Evolutionary conservation across 2,329 filamentous ascomycete genomes (phyloP).

Genomic region (Aspergillus brasiliensis): DNA sequence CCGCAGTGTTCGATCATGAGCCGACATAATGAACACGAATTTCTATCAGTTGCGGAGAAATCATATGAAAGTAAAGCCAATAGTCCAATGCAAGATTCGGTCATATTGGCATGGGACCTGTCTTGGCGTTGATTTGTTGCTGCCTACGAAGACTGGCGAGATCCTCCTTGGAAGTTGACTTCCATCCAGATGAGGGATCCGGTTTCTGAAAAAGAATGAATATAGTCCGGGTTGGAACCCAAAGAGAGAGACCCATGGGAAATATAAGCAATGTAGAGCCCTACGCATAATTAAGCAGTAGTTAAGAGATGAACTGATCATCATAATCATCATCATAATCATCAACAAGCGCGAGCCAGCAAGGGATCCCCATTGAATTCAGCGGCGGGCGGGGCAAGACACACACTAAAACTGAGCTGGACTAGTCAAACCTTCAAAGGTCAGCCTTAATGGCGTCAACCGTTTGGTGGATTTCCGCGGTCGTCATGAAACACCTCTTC

Average conservation of each 20-base stretch:
- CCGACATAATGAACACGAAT: not conserved
- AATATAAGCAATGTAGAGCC: not conserved
- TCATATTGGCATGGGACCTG: not conserved
- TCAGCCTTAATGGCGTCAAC: constrained; percentile 1
- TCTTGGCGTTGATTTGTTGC: constrained; percentile 7
- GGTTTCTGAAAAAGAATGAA: not conserved
- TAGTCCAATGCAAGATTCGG: not conserved
- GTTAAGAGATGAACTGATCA: not conserved
- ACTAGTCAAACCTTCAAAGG: constrained; percentile 16
- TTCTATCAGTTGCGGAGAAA: no score
- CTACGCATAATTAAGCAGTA: not conserved
- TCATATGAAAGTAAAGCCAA: not conserved
- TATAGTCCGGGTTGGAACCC: not conserved
- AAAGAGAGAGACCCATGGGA: not conserved
- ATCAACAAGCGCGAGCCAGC: not conserved
- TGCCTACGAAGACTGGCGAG: constrained; percentile 13
- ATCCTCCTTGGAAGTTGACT: not conserved
- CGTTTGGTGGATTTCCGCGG: not conserved
- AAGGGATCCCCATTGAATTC: not conserved
- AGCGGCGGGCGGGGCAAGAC: no score
- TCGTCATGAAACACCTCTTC: not conserved
- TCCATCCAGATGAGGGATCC: not conserved
- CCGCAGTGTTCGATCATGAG: not conserved
- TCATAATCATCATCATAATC: not conserved
- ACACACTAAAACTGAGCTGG: constrained; percentile 18